Conservation (phyloP, 352 stramenopile species). For the Phytophthora uliginosa region DNA sequence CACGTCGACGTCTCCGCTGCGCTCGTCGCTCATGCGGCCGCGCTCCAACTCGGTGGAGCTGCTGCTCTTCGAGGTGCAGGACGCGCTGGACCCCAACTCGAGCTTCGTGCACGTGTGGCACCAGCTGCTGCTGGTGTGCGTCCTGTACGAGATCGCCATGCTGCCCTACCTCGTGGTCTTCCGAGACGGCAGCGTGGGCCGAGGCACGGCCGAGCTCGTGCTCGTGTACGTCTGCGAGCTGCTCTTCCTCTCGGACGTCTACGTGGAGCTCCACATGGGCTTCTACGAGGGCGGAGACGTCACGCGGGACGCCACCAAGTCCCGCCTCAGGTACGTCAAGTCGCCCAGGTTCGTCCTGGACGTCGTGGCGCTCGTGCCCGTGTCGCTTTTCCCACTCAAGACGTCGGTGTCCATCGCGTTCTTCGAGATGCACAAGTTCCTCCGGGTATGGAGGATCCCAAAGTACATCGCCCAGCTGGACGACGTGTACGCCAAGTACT, state of each 20-base stretch:
- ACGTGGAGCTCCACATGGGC: constrained; percentile 74
- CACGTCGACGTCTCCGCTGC: constrained; percentile 10
- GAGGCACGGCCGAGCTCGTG: constrained; percentile 41
- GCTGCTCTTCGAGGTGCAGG: constrained; percentile 56
- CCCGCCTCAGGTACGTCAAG: constrained; percentile 58
- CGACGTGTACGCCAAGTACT: constrained; percentile 66
- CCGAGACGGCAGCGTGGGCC: constrained; percentile 14
- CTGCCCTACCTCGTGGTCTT: constrained; percentile 68
- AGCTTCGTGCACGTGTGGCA: constrained; percentile 64
- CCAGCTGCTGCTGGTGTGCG: constrained; percentile 55
- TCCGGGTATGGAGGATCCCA: constrained; percentile 55
- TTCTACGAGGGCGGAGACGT: constrained; percentile 79
- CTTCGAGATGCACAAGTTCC: constrained; percentile 75
- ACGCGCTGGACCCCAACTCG: constrained; percentile 73
- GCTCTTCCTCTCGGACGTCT: constrained; percentile 67
- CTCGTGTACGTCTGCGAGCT: constrained; percentile 63
- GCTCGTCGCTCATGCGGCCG: constrained; percentile 41
- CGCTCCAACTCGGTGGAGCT: constrained; percentile 67
- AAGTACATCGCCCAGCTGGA: constrained; percentile 68
- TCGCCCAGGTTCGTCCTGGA: constrained; percentile 66
- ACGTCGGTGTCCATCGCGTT: constrained; percentile 37
- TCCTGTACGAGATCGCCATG: constrained; percentile 68
- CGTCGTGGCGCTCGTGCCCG: constrained; percentile 50
- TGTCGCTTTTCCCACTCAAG: constrained; percentile 47
- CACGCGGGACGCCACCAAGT: constrained; percentile 58